Evolutionary conservation across 1,284 basidiomycete genomes (phyloP).

Genomic region (Cystobasidium slooffiae): DNA sequence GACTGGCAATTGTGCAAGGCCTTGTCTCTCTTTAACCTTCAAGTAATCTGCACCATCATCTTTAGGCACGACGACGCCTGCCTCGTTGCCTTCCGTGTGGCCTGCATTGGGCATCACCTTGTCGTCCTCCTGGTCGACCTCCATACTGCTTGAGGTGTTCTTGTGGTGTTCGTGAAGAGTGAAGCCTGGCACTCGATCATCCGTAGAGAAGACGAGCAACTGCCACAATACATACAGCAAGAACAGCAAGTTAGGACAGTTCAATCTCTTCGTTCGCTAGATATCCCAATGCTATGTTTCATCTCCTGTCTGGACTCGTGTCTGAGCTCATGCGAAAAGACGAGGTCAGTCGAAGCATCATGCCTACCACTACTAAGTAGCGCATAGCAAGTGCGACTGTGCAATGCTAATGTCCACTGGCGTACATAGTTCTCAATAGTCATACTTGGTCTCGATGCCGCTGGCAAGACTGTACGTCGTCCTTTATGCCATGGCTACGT

Average conservation of each 20-base stretch:
- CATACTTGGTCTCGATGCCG: constrained; percentile 75
- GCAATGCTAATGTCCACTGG: not conserved
- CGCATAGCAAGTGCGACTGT: too few relatives aligned
- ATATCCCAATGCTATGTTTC: constrained; percentile 68
- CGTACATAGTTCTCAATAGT: constrained; percentile 72
- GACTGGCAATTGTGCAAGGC: constrained; percentile 16
- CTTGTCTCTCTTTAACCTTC: constrained; percentile 14
- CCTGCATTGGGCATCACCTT: constrained; percentile 26
- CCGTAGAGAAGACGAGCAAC: not conserved
- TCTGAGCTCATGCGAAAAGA: constrained; percentile 89
- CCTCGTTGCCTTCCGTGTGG: constrained; percentile 12
- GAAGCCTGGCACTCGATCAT: constrained; percentile 9
- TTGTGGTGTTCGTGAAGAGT: not conserved
- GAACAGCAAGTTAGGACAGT: not conserved
- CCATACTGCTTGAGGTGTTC: constrained; percentile 4
- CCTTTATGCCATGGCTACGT: not conserved
- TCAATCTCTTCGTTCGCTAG: not conserved
- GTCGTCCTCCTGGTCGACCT: constrained; percentile 23
- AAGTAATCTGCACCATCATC: constrained; percentile 15
- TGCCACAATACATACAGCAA: too few relatives aligned
- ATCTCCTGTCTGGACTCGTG: constrained; percentile 84
- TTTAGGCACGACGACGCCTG: constrained; percentile 23
- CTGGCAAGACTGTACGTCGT: constrained; percentile 80
- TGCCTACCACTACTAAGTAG: not conserved
- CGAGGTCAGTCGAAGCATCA: constrained; percentile 59